Evolutionary conservation across 257 asterid species (phyloP).

Genomic region (Eucommia ulmoides): DNA sequence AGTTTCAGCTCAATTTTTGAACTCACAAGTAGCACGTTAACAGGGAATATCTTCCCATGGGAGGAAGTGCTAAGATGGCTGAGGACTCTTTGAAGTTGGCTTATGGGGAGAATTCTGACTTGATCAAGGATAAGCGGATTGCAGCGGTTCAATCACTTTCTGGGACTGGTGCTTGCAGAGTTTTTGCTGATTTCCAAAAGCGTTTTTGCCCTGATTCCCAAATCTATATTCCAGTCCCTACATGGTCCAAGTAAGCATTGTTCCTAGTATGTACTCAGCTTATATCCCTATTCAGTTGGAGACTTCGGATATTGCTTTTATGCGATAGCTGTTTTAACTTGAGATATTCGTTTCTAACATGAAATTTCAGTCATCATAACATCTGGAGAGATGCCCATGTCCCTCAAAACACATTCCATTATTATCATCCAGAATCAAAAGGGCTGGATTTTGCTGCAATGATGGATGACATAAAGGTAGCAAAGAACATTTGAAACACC

Average conservation of each 20-base stretch:
- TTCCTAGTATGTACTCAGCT: too few relatives aligned
- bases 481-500: conserved; percentile 4
- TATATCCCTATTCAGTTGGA: background rate
- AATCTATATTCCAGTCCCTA: conserved; percentile 83
- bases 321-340: too few relatives aligned
- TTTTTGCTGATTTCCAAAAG: conserved; percentile 91
- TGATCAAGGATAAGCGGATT: conserved; percentile 67
- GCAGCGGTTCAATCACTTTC: conserved; percentile 96
- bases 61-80: conserved; percentile 77
- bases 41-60: conserved; percentile 99
- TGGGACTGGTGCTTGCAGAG: conserved; percentile 96
- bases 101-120: conserved; percentile 80
- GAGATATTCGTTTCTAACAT: conserved; percentile 11
- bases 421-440: conserved; percentile 79
- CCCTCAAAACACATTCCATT: conserved; percentile 73
- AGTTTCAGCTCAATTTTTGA: conserved; percentile 11
- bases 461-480: conserved; percentile 84
- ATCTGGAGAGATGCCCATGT: conserved; percentile 96
- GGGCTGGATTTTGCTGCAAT: conserved; percentile 79
- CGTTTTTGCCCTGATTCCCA: conserved; percentile 85
- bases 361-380: conserved; percentile 78
- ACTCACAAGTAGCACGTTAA: too few relatives aligned
- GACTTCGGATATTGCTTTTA: background rate
- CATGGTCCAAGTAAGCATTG: conserved; percentile 86
- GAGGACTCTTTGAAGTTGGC: conserved; percentile 84